Evolutionary conservation across 192 early-diverging fungal species (phyloP).

Genomic region (Oehlia diaphana): DNA sequence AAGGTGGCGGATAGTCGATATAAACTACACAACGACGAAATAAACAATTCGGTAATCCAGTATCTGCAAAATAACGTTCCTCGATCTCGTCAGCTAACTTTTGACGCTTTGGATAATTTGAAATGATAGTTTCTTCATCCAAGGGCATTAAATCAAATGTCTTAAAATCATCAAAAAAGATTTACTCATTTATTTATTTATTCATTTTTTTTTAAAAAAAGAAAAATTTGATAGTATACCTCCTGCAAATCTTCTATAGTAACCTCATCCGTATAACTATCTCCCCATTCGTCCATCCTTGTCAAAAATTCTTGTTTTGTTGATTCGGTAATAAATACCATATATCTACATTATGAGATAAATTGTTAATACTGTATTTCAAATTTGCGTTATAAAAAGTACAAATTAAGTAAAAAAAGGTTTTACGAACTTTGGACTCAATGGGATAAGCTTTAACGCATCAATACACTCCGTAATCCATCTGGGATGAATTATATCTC

Average conservation of each 20-base stretch:
- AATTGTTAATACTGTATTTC: too few relatives aligned
- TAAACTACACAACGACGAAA: conserved; percentile 16
- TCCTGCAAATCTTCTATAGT: conserved; percentile 52
- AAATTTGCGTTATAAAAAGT: too few relatives aligned
- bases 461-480: conserved; percentile 69
- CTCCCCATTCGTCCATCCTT: conserved; percentile 68
- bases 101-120: background rate
- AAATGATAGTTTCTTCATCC: background rate
- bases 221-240: conserved; percentile 35
- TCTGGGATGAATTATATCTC: conserved; percentile 62
- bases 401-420: background rate
- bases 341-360: conserved; percentile 46
- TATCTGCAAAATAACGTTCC: background rate
- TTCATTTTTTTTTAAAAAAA: background rate
- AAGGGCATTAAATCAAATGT: conserved; percentile 2
- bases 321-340: conserved; percentile 53
- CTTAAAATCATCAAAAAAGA: background rate
- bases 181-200: background rate
- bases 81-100: conserved; percentile 7
- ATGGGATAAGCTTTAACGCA: conserved; percentile 46
- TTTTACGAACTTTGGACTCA: conserved; percentile 60
- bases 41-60: conserved; percentile 2
- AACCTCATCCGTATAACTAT: conserved; percentile 64
- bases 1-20: background rate
- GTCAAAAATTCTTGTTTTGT: conserved; percentile 52